phyloP scores from a whole-genome alignment of 176 grass and related monocot genomes.

The Musa acuminata region DNA sequence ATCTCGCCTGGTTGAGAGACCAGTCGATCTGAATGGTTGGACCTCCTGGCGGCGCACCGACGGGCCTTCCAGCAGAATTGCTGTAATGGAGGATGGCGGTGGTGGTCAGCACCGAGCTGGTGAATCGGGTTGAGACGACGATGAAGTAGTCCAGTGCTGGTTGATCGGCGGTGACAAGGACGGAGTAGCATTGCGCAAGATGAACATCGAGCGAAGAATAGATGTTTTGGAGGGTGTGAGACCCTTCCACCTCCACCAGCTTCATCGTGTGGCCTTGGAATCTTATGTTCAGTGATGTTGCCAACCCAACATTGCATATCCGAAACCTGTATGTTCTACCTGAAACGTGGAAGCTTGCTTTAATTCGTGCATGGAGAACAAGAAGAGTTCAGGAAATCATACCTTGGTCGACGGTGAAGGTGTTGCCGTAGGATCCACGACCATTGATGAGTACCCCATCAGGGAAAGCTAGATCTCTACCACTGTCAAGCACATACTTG shows the following conservation, averaged over 20 bases:
- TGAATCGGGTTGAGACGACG: not conserved
- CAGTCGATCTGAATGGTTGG: slow-evolving; percentile 12
- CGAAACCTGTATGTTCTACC: slow-evolving; percentile 13
- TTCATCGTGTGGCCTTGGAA: slow-evolving; percentile 7
- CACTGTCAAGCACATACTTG: slow-evolving; percentile 6
- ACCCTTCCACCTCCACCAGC: slow-evolving; percentile 15
- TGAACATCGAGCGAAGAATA: slow-evolving; percentile 14
- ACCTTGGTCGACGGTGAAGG: slow-evolving; percentile 13
- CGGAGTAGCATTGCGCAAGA: slow-evolving; percentile 1
- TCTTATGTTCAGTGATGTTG: slow-evolving; percentile 9
- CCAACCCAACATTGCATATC: slow-evolving; percentile 6
- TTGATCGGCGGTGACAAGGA: slow-evolving; percentile 10
- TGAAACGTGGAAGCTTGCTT: not conserved
- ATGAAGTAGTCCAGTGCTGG: not conserved
- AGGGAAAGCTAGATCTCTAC: slow-evolving; percentile 3
- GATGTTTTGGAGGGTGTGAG: slow-evolving; percentile 10
- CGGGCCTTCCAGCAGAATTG: not conserved
- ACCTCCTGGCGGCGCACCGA: not conserved
- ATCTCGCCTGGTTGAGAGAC: slow-evolving; percentile 13
- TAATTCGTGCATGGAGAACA: not conserved
- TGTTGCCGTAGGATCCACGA: not conserved
- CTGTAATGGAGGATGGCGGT: slow-evolving; percentile 8
- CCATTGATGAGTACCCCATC: slow-evolving; percentile 12
- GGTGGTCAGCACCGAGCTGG: not conserved
- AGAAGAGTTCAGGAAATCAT: not conserved